A percentile compares a stretch with the other conserved stretches of the same genome.
Conservation (phyloP, 495 filamentous ascomycete genomes). For the Rhizodiscina lignyota region DNA sequence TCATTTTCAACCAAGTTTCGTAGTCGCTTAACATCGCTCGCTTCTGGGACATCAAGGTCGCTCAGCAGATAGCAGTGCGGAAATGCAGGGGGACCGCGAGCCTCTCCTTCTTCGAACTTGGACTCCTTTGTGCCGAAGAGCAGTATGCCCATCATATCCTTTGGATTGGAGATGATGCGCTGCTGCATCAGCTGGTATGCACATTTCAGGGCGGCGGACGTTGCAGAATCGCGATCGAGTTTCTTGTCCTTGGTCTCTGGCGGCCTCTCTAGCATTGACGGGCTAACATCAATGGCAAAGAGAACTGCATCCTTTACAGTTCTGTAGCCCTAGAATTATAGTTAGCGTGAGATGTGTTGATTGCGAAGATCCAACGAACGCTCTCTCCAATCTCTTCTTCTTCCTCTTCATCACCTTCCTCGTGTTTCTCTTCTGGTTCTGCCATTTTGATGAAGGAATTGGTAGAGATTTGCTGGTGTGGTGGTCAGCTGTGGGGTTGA, state of each 20-base stretch:
- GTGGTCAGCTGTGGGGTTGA: too few relatives aligned
- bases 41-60: conserved; percentile 76
- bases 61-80: conserved; percentile 85
- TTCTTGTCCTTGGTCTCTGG: conserved; percentile 51
- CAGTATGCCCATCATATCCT: conserved; percentile 95
- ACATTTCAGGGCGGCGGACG: conserved; percentile 77
- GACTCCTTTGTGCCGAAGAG: conserved; percentile 82
- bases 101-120: conserved; percentile 58
- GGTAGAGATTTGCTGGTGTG: too few relatives aligned
- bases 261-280: conserved; percentile 68
- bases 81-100: conserved; percentile 38
- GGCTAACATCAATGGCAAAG: conserved; percentile 87
- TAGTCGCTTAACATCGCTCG: conserved; percentile 68
- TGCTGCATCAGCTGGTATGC: conserved; percentile 94
- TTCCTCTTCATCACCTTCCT: conserved; percentile 36
- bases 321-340: conserved; percentile 59
- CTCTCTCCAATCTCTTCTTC: conserved; percentile 55
- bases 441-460: not conserved
- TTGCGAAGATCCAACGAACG: conserved; percentile 25
- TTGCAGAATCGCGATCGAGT: conserved; percentile 49
- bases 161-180: conserved; percentile 90
- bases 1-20: conserved; percentile 62
- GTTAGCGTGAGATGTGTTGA: conserved; percentile 1
- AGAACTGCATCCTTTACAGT: conserved; percentile 89
- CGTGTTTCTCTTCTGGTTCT: conserved; percentile 7